A percentile compares a stretch with the other conserved stretches of the same genome.
phyloP scores from a whole-genome alignment of 1,284 basidiomycete genomes.

The Pseudomicrostroma phylloplanum region DNA sequence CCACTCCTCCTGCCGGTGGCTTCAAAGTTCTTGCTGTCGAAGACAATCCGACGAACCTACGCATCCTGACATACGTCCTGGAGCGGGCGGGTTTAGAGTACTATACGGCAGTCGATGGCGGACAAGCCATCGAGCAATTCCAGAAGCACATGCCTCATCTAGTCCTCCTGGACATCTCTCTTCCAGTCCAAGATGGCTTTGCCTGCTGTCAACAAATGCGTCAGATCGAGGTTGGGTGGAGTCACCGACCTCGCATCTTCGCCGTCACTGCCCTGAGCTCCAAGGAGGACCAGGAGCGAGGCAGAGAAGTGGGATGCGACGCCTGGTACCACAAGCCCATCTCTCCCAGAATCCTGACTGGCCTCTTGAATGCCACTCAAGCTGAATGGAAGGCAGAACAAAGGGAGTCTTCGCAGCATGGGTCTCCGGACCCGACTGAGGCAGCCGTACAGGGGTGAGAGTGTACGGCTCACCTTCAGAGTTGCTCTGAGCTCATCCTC shows the following conservation, averaged over 20 bases:
- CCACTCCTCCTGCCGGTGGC: not conserved
- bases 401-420: too few relatives aligned
- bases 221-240: constrained; percentile 10
- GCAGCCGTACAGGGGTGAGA: too few relatives aligned
- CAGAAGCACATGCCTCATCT: constrained; percentile 26
- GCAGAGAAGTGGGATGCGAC: constrained; percentile 32
- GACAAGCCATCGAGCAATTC: constrained; percentile 33
- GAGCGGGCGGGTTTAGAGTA: constrained; percentile 24
- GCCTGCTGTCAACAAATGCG: constrained; percentile 35
- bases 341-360: constrained; percentile 12
- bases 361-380: constrained; percentile 13
- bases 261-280: constrained; percentile 38
- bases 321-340: constrained; percentile 40
- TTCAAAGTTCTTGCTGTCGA: constrained; percentile 37
- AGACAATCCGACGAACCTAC: constrained; percentile 43
- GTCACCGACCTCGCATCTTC: constrained; percentile 24
- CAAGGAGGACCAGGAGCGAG: constrained; percentile 28
- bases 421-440: too few relatives aligned
- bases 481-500: too few relatives aligned
- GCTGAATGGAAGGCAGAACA: constrained; percentile 13
- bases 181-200: constrained; percentile 38
- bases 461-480: too few relatives aligned
- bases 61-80: constrained; percentile 28
- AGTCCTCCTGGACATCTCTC: constrained; percentile 38
- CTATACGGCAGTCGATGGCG: constrained; percentile 33